Conservation (phyloP, 805 yeast genomes). For the Candida vartiovaarae region DNA sequence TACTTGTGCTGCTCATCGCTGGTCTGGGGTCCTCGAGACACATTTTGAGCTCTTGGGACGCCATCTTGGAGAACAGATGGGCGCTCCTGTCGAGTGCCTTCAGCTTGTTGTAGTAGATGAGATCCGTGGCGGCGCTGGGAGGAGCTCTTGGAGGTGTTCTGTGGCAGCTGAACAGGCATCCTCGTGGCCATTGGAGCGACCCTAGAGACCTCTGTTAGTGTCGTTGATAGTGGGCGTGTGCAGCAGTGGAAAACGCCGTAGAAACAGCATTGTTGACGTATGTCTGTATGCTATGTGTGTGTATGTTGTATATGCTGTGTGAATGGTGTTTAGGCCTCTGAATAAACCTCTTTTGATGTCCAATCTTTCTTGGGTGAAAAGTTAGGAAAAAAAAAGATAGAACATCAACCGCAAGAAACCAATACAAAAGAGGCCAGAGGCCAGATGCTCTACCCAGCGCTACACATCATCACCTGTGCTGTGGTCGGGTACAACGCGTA, state of each 20-base stretch:
- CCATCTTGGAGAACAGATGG: background rate
- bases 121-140: background rate
- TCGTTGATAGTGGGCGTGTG: background rate
- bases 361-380: too few species aligned
- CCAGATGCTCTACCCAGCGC: background rate
- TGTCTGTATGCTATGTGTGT: too few species aligned
- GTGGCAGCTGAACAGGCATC: too few species aligned
- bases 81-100: background rate
- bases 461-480: slow-evolving; percentile 4
- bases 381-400: too few species aligned
- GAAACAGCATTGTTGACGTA: background rate
- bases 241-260: background rate
- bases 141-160: too few species aligned
- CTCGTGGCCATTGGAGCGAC: too few species aligned
- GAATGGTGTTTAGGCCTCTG: too few species aligned
- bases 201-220: too few species aligned
- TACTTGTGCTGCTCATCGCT: background rate
- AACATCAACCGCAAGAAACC: background rate
- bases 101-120: background rate
- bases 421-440: too few species aligned
- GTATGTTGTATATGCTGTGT: too few species aligned
- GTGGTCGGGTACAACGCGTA: slow-evolving; percentile 13
- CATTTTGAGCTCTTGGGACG: background rate
- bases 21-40: background rate
- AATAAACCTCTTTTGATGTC: too few species aligned